Evolutionary conservation across 1,139 yeast species (phyloP), one percentile per base, ranked within the genome.

Genomic region (Candida pseudoviswanathii): DNA sequence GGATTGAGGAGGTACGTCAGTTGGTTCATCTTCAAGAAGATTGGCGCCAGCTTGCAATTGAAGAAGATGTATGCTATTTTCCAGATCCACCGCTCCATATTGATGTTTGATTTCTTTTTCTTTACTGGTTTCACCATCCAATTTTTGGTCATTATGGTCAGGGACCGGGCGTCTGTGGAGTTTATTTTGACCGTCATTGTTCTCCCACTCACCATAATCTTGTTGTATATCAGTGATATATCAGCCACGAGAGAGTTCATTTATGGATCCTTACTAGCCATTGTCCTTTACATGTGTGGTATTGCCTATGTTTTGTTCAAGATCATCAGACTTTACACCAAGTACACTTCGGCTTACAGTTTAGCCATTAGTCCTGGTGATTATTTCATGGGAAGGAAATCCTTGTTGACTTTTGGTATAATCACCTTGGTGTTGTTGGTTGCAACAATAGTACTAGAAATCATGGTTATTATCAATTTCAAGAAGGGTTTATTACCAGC

Each of bases 81-180:
- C 58, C 79, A 77, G 57, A 58, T 74, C 41, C 79, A 75, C 58
- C 58, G 78, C 41, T 63, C 77, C 4, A 63, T 78, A 38, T 64
- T 78, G 30, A 70, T 77, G 44, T 75, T 77, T 55, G 80, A 74
- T 54, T 73, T 78, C 48, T 78, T 77, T 68, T 78, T 77, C 64
- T 78, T 80, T 54, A 61, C 79, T 41, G 84, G 82, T 1, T 80
- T 80, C 60, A 78, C 84, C 1, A 70, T 80, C 34, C 85, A 80
- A 59, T 80, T 79, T 56, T 62, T 77, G 31, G 81, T 78, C 37
- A 77, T 80, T 48, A 77, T 80, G 66, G 66, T 78, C 32, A 51
- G 58, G 29, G 64, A 75, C 47, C 67, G 66, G 45, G 59, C 62
- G 22, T 78, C 79, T 8, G 67, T 67, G 10, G 84, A 80, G 57